Base-by-base conservation (phyloP, 208 protist species). In the Herpetomonas tarakana region DNA sequence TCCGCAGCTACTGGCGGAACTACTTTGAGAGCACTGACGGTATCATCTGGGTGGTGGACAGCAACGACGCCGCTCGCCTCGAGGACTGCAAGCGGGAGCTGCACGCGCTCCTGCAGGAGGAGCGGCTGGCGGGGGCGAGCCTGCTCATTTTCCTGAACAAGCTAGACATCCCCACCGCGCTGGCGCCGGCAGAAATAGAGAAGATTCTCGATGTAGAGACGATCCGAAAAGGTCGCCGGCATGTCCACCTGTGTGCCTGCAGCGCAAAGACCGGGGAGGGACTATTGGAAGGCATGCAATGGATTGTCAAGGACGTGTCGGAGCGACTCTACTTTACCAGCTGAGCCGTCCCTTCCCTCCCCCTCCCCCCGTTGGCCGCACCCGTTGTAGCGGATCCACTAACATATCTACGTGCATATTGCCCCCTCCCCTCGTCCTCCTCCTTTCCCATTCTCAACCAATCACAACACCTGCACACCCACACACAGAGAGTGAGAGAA, bases 141-240 rank as follows among this genome's bases (percentile, higher is more conserved):
- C 74, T 99, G 54, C 81, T 99, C 0, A 86, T 99, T n/a, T 99
- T 99, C 62, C 94, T 99, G 28, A 99, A 99, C 79, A 99, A 99
- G 79, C 93, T 99, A 57, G 99, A 99, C 76, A 88, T 99, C 22
- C 69, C 83, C 31, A 86, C 75, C 1, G 69, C 91, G 6, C 70
- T 93, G 21, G 46, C 72, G 24, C 74, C 86, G 27, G 67, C 52
- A 27, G 76, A 93, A 19, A 90, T 96, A 60, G 84, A 86, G 21
- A 39, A 53, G 25, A 52, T 85, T 9, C 70, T 94, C 35, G 90
- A 96, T 45, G 71, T 96, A 14, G 83, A 83, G 28, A 81, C 76
- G 29, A 89, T 96, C 59, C 76, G 83, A n/a, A 69, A 84, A 47
- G 86, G 85, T 1, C 81, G 75, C 52, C 76, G 89, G 7, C 98